Conservation (phyloP, 1,284 basidiomycete species). For the Fomitopsis pinicola region DNA sequence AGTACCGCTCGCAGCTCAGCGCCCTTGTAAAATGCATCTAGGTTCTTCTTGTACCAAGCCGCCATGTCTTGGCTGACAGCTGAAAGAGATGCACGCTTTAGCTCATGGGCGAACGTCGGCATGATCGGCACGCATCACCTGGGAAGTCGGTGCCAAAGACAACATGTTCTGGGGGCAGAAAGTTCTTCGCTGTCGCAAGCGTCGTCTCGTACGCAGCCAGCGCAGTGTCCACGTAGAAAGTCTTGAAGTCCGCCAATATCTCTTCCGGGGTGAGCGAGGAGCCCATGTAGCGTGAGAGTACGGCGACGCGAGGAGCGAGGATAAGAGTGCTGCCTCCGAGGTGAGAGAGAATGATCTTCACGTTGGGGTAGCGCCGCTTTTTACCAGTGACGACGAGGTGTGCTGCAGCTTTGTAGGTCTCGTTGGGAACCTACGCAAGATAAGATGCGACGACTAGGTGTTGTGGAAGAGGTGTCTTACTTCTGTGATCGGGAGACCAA, state of each 20-base stretch:
- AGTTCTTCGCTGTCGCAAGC: conserved; percentile 43
- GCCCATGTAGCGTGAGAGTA: conserved; percentile 63
- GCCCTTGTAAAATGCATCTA: conserved; percentile 41
- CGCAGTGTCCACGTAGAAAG: conserved; percentile 70
- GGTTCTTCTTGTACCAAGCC: conserved; percentile 52
- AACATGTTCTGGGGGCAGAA: conserved; percentile 43
- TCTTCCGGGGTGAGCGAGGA: conserved; percentile 52
- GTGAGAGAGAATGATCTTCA: conserved; percentile 66
- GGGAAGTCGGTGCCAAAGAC: conserved; percentile 75
- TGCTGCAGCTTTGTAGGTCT: conserved; percentile 74
- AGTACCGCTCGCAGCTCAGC: conserved; percentile 11
- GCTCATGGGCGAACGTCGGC: conserved; percentile 8
- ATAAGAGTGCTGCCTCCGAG: conserved; percentile 59
- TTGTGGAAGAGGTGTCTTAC: conserved; percentile 26
- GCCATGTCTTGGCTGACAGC: conserved; percentile 53
- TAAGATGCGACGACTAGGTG: not conserved
- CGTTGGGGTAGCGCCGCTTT: conserved; percentile 52
- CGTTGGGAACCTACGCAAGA: conserved; percentile 57
- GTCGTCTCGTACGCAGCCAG: conserved; percentile 51
- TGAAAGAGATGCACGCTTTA: conserved; percentile 28
- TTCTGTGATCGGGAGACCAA: conserved; percentile 68
- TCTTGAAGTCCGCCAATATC: conserved; percentile 60
- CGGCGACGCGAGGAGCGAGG: conserved; percentile 62
- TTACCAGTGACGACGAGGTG: conserved; percentile 68
- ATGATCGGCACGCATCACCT: conserved; percentile 33